Conservation (phyloP, 2,329 filamentous ascomycete genomes). For the Paracoccidioides brasiliensis region DNA sequence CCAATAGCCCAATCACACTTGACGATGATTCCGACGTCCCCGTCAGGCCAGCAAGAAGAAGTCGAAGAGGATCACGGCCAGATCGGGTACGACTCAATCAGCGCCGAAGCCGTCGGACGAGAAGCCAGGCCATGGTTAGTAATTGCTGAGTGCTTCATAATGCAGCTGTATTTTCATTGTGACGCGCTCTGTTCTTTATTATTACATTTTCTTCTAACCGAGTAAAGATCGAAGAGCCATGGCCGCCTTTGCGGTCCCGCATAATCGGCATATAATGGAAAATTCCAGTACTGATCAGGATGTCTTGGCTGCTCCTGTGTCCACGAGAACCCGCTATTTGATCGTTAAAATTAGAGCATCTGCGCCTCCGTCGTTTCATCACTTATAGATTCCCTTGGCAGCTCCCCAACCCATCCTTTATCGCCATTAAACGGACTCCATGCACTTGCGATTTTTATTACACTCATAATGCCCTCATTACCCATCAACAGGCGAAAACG, state of each 20-base stretch:
- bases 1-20: background rate
- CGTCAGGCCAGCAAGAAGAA: background rate
- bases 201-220: background rate
- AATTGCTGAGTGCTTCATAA: background rate
- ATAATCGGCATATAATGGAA: background rate
- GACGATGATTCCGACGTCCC: constrained; percentile 1
- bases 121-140: background rate
- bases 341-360: no score
- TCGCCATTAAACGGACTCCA: no score
- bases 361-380: no score
- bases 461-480: no score
- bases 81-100: background rate
- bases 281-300: no score
- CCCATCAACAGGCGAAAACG: no score
- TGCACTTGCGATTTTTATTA: no score
- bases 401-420: no score
- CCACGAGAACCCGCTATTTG: no score
- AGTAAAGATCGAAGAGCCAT: background rate
- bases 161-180: background rate
- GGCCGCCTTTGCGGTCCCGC: no score
- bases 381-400: no score
- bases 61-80: background rate
- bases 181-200: background rate
- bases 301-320: no score
- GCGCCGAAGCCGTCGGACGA: background rate